phyloP scores from a whole-genome alignment of 805 yeast species.

The Grigorovia jiainica region DNA sequence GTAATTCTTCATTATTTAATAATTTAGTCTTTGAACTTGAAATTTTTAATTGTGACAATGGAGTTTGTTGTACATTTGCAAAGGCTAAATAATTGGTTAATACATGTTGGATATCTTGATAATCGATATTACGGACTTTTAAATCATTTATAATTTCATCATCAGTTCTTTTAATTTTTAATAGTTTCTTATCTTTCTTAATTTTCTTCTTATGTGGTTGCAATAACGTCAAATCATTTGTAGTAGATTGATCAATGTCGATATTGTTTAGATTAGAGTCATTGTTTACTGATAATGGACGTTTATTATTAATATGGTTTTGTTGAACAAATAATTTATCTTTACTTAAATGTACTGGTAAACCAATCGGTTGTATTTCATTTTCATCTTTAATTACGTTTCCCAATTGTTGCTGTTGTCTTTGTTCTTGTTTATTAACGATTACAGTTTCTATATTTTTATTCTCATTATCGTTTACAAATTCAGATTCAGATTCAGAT shows the following conservation, averaged over 20 bases:
- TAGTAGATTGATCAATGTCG: neutral
- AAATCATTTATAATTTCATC: slow-evolving; percentile 6
- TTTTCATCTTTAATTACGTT: too few species aligned
- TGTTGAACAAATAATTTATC: too few species aligned
- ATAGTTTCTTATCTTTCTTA: neutral
- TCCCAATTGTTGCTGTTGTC: neutral
- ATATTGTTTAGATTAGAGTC: too few species aligned
- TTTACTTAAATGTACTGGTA: too few species aligned
- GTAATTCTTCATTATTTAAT: slow-evolving; percentile 37
- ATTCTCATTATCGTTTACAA: slow-evolving; percentile 24
- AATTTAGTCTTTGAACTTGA: slow-evolving; percentile 48
- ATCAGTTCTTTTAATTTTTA: neutral
- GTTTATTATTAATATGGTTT: too few species aligned
- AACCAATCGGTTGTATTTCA: too few species aligned
- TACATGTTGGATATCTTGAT: slow-evolving; percentile 50
- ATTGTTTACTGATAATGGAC: too few species aligned
- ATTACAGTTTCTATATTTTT: slow-evolving; percentile 7
- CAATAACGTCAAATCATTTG: neutral
- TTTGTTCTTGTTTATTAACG: neutral
- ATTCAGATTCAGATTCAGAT: slow-evolving; percentile 30
- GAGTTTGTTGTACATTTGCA: slow-evolving; percentile 81
- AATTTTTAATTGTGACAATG: slow-evolving; percentile 57
- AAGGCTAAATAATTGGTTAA: slow-evolving; percentile 82
- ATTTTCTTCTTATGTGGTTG: neutral
- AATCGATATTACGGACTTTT: slow-evolving; percentile 29